Evolutionary conservation across 108 stramenopile genomes (phyloP), one percentile per base, ranked within the genome.

Genomic region (Cyclotella baltica): DNA sequence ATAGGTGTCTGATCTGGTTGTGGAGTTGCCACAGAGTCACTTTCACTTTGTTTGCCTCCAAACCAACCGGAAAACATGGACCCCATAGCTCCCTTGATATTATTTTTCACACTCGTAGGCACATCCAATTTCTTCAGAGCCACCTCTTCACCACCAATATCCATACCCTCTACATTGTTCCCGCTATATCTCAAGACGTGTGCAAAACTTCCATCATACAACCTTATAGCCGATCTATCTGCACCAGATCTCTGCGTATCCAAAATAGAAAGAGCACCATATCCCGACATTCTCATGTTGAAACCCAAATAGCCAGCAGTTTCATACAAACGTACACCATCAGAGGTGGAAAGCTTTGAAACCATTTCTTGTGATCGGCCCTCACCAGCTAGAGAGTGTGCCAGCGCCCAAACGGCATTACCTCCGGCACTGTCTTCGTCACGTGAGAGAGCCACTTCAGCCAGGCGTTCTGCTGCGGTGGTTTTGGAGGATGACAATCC

Each of bases 361-460:
- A 92, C 85, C 51, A 91, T 92, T 84, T 95, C 94, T 27, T 92
- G 82, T 1, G 88, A 84, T 50, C 94, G 62, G 9, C 94, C 94
- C 48, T 90, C 89, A 0, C 87, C 86, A 52, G 88, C 90, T 30
- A 88, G 87, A 18, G 87, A 63, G 56, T 89, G 83, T 0, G 92
- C 84, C 64, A 91, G 66, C 23, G 91, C 91, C 89, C 87, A 89
- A 10, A 88, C 91, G 0, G 88, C 79, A 20, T 88, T 50, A 11
- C 89, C 94, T 1, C 89, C 89, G 0, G 81, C 66, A 0, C 90
- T 69, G 40, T 85, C 76, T 13, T 76, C 51, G 29, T 90, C 94
- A 23, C 82, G 81, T 20, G 77, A 36, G 61, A 91, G 62, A 34
- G 87, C 82, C 35, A 30, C 51, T 23, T 87, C 86, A 1, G 88